Evolutionary conservation across 805 yeast genomes (phyloP).

Genomic region (Saccharomyces eubayanus): DNA sequence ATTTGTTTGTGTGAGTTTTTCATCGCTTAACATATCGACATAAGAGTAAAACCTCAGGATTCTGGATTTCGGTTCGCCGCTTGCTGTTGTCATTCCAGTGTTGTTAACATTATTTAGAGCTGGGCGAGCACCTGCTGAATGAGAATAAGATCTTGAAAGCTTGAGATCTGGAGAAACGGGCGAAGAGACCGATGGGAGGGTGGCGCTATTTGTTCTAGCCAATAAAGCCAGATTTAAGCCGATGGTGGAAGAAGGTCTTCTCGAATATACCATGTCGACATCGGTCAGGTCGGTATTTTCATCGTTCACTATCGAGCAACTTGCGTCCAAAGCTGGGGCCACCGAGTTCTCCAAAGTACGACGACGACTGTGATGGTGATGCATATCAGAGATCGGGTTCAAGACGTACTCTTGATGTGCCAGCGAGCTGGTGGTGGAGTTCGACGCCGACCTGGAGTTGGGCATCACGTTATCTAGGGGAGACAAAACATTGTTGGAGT

Average conservation of each 20-base stretch:
- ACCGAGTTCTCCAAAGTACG: slow-evolving; percentile 55
- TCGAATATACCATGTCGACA: slow-evolving; percentile 61
- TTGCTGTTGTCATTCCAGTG: not conserved
- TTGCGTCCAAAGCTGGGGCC: slow-evolving; percentile 77
- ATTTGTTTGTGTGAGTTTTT: slow-evolving; percentile 39
- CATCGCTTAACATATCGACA: slow-evolving; percentile 70
- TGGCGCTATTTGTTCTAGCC: slow-evolving; percentile 31
- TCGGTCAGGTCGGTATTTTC: slow-evolving; percentile 51
- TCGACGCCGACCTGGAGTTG: not conserved
- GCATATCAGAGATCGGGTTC: not conserved
- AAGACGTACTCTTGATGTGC: not conserved
- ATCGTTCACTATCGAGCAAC: slow-evolving; percentile 55
- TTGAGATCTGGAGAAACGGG: slow-evolving; percentile 1
- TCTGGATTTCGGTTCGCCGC: slow-evolving; percentile 14
- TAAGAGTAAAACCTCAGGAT: slow-evolving; percentile 54
- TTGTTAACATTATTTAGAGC: slow-evolving; percentile 7
- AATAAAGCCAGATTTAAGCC: slow-evolving; percentile 33
- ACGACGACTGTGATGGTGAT: slow-evolving; percentile 23
- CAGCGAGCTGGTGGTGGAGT: not conserved
- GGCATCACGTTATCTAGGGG: not conserved
- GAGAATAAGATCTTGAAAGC: slow-evolving; percentile 8
- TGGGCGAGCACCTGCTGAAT: slow-evolving; percentile 11
- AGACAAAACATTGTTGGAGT: slow-evolving; percentile 2
- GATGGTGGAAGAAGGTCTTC: slow-evolving; percentile 50
- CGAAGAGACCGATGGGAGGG: slow-evolving; percentile 13